Evolutionary conservation across 2,329 filamentous ascomycete genomes (phyloP).

Genomic region (Corinectria fuckeliana): DNA sequence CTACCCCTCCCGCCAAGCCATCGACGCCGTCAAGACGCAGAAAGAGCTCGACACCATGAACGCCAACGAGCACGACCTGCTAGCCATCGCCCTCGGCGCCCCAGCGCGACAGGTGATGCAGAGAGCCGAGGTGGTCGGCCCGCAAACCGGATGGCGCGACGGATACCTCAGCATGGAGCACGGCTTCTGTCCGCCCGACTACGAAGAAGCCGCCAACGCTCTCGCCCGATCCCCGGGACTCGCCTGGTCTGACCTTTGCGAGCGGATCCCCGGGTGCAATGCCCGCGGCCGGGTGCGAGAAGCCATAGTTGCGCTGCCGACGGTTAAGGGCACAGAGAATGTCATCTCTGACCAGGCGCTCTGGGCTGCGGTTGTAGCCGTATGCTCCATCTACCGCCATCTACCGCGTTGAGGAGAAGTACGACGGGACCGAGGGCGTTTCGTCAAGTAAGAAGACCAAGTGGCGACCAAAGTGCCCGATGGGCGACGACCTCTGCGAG

Average conservation of each 20-base stretch:
- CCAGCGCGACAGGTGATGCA: slow-evolving; percentile 61
- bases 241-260: slow-evolving; percentile 62
- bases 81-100: slow-evolving; percentile 59
- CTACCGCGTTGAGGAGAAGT: slow-evolving; percentile 59
- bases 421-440: slow-evolving; percentile 60
- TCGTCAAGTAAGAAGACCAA: slow-evolving; percentile 42
- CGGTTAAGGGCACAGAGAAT: slow-evolving; percentile 57
- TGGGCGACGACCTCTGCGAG: slow-evolving; percentile 58
- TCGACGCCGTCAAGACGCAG: slow-evolving; percentile 44
- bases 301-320: slow-evolving; percentile 54
- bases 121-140: slow-evolving; percentile 59
- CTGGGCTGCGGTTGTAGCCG: slow-evolving; percentile 60
- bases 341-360: slow-evolving; percentile 58
- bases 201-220: slow-evolving; percentile 55
- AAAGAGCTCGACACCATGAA: slow-evolving; percentile 56
- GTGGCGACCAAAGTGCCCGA: slow-evolving; percentile 46
- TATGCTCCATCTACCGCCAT: slow-evolving; percentile 61
- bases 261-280: slow-evolving; percentile 60
- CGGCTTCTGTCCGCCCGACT: slow-evolving; percentile 59
- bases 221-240: slow-evolving; percentile 54
- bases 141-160: slow-evolving; percentile 58
- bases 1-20: slow-evolving; percentile 49
- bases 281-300: slow-evolving; percentile 58
- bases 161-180: slow-evolving; percentile 48
- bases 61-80: slow-evolving; percentile 54